These are phyloP conservation scores for Bipolaris oryzae DNA, from an alignment of 2,329 filamentous ascomycete genomes.

Conservation along the genomic window DNA sequence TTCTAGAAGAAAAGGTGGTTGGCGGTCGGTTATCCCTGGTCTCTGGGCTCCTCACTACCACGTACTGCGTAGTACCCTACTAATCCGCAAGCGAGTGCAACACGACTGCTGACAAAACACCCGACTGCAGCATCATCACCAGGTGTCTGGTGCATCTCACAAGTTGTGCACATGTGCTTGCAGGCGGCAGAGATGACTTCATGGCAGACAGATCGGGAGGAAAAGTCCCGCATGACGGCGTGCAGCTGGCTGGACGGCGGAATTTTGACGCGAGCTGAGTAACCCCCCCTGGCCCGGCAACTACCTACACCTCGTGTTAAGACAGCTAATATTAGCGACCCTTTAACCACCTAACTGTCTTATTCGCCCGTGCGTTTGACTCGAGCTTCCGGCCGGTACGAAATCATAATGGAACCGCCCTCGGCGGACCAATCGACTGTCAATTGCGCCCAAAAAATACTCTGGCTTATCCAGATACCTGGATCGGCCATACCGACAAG, in stretches of 20 bases:
- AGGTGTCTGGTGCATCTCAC: constrained; percentile 24
- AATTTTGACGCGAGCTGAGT: constrained; percentile 41
- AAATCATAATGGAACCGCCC: constrained; percentile 13
- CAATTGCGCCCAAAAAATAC: constrained; percentile 19
- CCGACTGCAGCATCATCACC: constrained; percentile 18
- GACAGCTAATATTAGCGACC: constrained; percentile 43
- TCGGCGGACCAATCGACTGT: constrained; percentile 16
- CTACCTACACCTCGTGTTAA: constrained; percentile 33
- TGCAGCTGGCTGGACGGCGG: constrained; percentile 15
- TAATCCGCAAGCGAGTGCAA: constrained; percentile 32
- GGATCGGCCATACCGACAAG: constrained; percentile 8
- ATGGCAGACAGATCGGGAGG: constrained; percentile 25
- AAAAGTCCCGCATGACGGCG: constrained; percentile 16
- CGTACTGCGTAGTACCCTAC: no score
- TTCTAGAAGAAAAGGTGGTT: constrained; percentile 29
- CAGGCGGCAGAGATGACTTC: constrained; percentile 29
- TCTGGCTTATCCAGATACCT: constrained; percentile 7
- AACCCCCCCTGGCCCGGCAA: constrained; percentile 25
- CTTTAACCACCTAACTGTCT: constrained; percentile 21
- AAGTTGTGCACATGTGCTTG: constrained; percentile 18
- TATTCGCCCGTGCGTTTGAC: constrained; percentile 26
- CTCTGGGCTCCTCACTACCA: constrained; percentile 17
- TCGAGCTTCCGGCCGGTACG: constrained; percentile 19
- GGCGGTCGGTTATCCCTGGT: constrained; percentile 15
- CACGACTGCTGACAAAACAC: constrained; percentile 38